Conservation (phyloP, 129 eudicot species). For the Lactuca sativa region DNA sequence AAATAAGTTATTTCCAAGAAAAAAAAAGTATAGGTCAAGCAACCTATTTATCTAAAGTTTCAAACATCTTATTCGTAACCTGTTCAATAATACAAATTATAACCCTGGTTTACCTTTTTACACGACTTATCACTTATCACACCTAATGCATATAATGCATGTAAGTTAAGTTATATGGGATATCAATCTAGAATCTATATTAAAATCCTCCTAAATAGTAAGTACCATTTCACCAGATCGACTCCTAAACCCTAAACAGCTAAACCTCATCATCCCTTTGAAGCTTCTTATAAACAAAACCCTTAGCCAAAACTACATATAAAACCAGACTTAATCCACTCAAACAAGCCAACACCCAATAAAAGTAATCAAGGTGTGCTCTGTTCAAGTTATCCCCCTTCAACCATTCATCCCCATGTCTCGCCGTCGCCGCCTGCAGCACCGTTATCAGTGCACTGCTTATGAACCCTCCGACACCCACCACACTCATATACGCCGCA, state of each 20-base stretch:
- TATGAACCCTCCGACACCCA: slow-evolving; percentile 52
- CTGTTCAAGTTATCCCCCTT: slow-evolving; percentile 39
- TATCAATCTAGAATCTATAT: neutral
- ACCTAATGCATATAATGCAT: too few relatives aligned
- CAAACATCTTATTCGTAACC: too few relatives aligned
- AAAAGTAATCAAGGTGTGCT: slow-evolving; percentile 43
- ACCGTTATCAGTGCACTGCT: slow-evolving; percentile 36
- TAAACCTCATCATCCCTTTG: slow-evolving; percentile 8
- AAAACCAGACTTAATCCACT: slow-evolving; percentile 34
- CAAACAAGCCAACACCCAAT: slow-evolving; percentile 56
- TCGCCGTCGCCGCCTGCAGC: slow-evolving; percentile 38
- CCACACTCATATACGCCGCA: slow-evolving; percentile 38
- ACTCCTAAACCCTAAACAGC: neutral
- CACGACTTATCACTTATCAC: too few relatives aligned
- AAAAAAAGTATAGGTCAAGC: too few relatives aligned
- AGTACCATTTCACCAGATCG: neutral
- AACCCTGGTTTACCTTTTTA: too few relatives aligned
- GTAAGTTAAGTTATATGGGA: too few relatives aligned
- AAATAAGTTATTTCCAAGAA: too few relatives aligned
- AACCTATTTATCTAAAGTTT: too few relatives aligned
- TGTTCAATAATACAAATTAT: too few relatives aligned
- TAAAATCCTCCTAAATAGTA: neutral
- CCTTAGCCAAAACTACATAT: slow-evolving; percentile 42
- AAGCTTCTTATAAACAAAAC: slow-evolving; percentile 49
- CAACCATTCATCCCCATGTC: slow-evolving; percentile 46